Conservation (phyloP, 371 early-diverging fungal species). For the Funneliformis caledonium region DNA sequence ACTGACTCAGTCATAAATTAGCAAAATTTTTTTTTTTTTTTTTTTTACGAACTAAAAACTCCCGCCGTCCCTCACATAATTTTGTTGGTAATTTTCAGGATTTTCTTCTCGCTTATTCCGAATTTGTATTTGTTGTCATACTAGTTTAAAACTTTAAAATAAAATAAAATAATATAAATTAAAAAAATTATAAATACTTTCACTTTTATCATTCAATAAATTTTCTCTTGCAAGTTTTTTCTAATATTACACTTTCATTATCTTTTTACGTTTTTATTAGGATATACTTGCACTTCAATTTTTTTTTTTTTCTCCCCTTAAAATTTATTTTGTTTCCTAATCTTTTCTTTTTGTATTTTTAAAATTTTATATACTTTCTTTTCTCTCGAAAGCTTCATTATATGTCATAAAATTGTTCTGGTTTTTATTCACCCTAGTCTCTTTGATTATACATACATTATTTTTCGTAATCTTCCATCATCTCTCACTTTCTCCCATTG, state of each 20-base stretch:
- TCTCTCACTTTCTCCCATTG: too few relatives aligned
- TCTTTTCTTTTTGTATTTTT: neutral
- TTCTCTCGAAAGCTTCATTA: neutral
- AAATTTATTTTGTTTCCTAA: neutral
- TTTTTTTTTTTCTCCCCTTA: neutral
- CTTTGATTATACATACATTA: neutral
- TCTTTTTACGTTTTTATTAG: neutral
- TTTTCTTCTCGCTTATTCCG: conserved; percentile 7
- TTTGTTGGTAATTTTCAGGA: conserved; percentile 6
- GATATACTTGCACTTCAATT: neutral
- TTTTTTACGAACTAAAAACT: neutral
- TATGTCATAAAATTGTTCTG: neutral
- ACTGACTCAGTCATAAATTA: too few relatives aligned
- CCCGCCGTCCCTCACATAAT: neutral
- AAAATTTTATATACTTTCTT: neutral
- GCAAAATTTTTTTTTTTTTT: too few relatives aligned
- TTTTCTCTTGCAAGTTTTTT: conserved; percentile 21
- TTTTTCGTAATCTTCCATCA: neutral
- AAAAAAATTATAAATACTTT: conserved; percentile 24
- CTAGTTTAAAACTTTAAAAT: neutral
- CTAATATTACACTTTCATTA: neutral
- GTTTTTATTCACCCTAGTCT: neutral
- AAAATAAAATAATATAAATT: conserved; percentile 5
- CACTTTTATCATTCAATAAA: neutral
- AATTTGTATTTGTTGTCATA: conserved; percentile 23